These are phyloP conservation scores for Neurospora sp. DNA, from an alignment of 495 filamentous ascomycete species.

Conservation along the genomic window DNA sequence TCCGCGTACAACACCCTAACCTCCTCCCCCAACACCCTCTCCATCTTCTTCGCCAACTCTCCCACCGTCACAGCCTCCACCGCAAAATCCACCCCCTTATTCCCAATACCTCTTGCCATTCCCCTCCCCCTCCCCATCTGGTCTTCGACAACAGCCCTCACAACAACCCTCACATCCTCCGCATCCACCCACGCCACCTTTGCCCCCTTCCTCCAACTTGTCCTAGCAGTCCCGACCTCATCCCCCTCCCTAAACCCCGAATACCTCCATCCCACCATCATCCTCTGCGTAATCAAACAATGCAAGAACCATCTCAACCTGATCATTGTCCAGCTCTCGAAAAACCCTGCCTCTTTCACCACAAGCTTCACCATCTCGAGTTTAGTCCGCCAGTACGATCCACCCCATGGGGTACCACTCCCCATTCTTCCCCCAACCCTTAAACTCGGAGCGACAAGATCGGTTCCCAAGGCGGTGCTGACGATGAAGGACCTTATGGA, in stretches of 20 bases:
- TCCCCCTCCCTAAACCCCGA: neutral
- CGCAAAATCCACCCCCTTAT: neutral
- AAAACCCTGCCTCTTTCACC: neutral
- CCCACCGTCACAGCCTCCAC: neutral
- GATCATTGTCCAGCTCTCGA: neutral
- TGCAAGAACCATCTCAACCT: neutral
- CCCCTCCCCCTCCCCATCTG: neutral
- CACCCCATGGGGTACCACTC: neutral
- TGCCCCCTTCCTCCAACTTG: neutral
- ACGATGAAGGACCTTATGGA: neutral
- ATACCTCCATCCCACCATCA: neutral
- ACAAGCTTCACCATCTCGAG: fast-evolving
- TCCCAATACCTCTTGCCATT: neutral
- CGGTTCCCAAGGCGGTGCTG: neutral
- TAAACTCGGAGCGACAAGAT: neutral
- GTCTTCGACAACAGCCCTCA: neutral
- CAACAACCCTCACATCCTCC: neutral
- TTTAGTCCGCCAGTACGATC: neutral
- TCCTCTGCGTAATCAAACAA: neutral
- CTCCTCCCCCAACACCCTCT: neutral
- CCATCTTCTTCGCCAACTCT: neutral
- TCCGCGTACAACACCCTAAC: neutral
- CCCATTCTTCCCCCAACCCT: neutral
- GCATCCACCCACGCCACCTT: neutral
- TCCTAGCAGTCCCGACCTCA: neutral